Conservation (phyloP, 768 basidiomycete genomes). For the Tylopilus subfusipes region DNA sequence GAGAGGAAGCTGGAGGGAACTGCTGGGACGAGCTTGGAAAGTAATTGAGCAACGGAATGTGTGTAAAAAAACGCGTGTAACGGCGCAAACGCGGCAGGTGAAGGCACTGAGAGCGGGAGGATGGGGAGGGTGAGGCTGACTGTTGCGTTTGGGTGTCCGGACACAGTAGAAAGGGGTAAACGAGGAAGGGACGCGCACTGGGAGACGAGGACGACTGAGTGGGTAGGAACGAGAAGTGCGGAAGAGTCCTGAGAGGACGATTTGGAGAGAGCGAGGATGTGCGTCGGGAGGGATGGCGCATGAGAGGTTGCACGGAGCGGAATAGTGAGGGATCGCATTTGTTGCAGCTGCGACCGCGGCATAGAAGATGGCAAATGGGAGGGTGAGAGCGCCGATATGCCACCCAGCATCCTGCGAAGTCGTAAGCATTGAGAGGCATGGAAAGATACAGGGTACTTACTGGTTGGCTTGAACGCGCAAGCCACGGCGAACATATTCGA, state of each 20-base stretch:
- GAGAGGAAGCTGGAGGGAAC: slow-evolving; percentile 29
- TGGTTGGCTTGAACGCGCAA: slow-evolving; percentile 44
- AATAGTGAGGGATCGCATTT: slow-evolving; percentile 31
- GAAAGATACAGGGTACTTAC: slow-evolving; percentile 31
- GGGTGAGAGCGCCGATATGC: slow-evolving; percentile 45
- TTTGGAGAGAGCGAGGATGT: slow-evolving; percentile 47
- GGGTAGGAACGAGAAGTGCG: slow-evolving; percentile 57
- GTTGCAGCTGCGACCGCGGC: slow-evolving; percentile 30
- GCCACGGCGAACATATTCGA: slow-evolving; percentile 59
- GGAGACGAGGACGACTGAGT: slow-evolving; percentile 65
- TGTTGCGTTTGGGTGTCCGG: slow-evolving; percentile 32
- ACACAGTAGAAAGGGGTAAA: slow-evolving; percentile 40
- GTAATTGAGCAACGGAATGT: slow-evolving; percentile 48
- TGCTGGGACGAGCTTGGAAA: slow-evolving; percentile 45
- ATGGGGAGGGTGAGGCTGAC: slow-evolving; percentile 52
- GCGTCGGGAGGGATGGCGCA: slow-evolving; percentile 40
- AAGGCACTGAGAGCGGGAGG: slow-evolving; percentile 59
- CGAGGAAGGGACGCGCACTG: slow-evolving; percentile 64
- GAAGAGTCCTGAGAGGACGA: slow-evolving; percentile 31
- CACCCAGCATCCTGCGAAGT: slow-evolving; percentile 36
- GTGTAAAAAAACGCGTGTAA: slow-evolving; percentile 68
- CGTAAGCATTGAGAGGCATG: slow-evolving; percentile 30
- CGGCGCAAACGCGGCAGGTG: slow-evolving; percentile 55
- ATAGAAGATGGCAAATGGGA: slow-evolving; percentile 39
- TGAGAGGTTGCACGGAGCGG: slow-evolving; percentile 28